Percentiles rank a stretch among this genome's conserved stretches.
phyloP scores from a whole-genome alignment of 805 yeast genomes.

The Pichia cephalocereana region DNA sequence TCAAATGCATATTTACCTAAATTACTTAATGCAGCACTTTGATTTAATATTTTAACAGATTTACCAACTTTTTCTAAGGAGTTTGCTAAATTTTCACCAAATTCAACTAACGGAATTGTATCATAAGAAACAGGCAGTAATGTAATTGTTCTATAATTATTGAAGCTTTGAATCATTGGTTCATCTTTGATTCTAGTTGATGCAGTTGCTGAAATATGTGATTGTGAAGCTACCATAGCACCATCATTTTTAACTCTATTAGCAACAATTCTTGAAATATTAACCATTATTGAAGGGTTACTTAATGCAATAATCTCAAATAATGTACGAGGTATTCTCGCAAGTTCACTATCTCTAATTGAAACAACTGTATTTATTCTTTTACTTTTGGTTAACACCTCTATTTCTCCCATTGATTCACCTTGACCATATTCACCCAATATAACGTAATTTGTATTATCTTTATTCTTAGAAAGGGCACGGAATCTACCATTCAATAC shows the following conservation, averaged over 20 bases:
- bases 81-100: conserved; percentile 63
- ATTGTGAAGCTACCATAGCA: conserved; percentile 5
- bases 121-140: conserved; percentile 72
- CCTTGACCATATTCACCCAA: conserved; percentile 88
- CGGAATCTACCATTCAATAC: conserved; percentile 84
- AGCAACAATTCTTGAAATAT: conserved; percentile 83
- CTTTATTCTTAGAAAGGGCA: conserved; percentile 32
- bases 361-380: conserved; percentile 69
- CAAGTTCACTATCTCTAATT: conserved; percentile 87
- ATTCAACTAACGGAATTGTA: conserved; percentile 69
- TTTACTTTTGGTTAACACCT: conserved; percentile 74
- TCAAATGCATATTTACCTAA: conserved; percentile 92
- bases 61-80: conserved; percentile 68
- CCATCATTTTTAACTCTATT: conserved; percentile 28
- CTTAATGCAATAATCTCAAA: conserved; percentile 78
- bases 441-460: conserved; percentile 24
- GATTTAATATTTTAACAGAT: conserved; percentile 71
- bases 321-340: conserved; percentile 82
- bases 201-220: conserved; percentile 18
- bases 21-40: conserved; percentile 67
- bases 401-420: conserved; percentile 90
- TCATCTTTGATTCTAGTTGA: conserved; percentile 23
- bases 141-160: conserved; percentile 73
- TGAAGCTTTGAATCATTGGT: conserved; percentile 26
- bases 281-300: conserved; percentile 85